A percentile compares a stretch with the other conserved stretches of the same genome.
Conservation (phyloP, 345 rosid species). For the Populus davidiana region DNA sequence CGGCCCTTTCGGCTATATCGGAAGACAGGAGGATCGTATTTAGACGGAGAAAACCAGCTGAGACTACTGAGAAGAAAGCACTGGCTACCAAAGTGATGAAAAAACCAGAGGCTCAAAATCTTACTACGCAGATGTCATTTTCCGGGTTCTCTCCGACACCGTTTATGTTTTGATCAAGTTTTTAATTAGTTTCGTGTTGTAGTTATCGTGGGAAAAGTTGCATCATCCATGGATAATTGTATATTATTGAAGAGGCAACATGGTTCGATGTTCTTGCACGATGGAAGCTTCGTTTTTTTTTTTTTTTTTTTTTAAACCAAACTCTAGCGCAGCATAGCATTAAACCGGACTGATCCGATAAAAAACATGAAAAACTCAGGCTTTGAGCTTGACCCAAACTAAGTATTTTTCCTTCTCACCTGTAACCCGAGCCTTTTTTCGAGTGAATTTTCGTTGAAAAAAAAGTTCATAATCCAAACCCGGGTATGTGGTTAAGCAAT, state of each 20-base stretch:
- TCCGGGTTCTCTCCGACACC: conserved; percentile 37
- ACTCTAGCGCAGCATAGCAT: too few species aligned
- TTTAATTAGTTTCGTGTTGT: not conserved
- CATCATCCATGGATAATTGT: too few species aligned
- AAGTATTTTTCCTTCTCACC: too few species aligned
- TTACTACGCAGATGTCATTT: conserved; percentile 9
- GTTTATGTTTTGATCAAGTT: conserved; percentile 25
- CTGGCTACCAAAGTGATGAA: not conserved
- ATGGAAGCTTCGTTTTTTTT: not conserved
- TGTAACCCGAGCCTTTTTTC: too few species aligned
- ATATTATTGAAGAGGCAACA: too few species aligned
- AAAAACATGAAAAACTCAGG: not conserved
- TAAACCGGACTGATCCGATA: too few species aligned
- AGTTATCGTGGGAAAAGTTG: too few species aligned
- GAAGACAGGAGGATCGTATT: conserved; percentile 20
- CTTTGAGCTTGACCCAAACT: too few species aligned
- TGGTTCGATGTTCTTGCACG: not conserved
- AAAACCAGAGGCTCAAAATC: not conserved
- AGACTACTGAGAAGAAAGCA: conserved; percentile 12
- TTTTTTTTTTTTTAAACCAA: too few species aligned
- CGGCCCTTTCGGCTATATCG: conserved; percentile 25
- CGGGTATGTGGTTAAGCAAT: too few species aligned
- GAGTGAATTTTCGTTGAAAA: too few species aligned
- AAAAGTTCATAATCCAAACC: too few species aligned
- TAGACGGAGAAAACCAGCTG: not conserved